Base-by-base conservation (phyloP, 169 alveolate genomes). In the Plasmodium inui region DNA sequence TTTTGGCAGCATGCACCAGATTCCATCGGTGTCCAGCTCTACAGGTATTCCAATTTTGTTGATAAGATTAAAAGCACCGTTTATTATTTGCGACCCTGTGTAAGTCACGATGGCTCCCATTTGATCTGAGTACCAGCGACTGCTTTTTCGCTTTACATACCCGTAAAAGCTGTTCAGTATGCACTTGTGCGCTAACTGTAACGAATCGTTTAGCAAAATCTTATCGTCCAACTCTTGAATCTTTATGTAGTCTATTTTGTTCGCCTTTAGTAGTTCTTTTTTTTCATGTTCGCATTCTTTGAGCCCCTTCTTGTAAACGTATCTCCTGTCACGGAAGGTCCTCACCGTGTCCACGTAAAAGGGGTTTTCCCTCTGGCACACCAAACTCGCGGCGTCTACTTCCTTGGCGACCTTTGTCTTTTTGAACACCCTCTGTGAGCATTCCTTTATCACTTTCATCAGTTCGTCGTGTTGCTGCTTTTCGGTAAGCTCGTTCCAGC, bases 1-100 rank as follows among this genome's bases (percentile, higher is more conserved):
- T 53, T 97, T 96, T 12, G 99, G 99, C 34, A 98, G 94, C 95
- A 99, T 97, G 78, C 99, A 98, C 99, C 99, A 99, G 67, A 99
- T 98, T 67, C 99, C 99, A 96, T 99, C 99, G 5, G 99, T 99
- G 97, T 99, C 99, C 92, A 99, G 97, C 96, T 99, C 99, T 79
- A 99, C 94, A 26, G 99, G 99, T 83, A 97, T 97, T 41, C 99
- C 99, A 32, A 99, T 97, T 94, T 98, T 96, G 91, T 98, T 99
- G 17, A 98, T 96, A 61, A 98, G 92, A 39, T 86, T 82, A 67
- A 97, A 94, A 3, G 98, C 97, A 55, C 96, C 93, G 74, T 98
- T 98, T 92, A 99, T 99, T 72, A 99, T 98, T 83, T 97, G 97
- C 2, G 99, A 99, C 26, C 99, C 99, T 79, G 99, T 97, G 96